A percentile compares a stretch with the other conserved stretches of the same genome.
phyloP scores from a whole-genome alignment of 164 flowering plant genomes.

The Cinnamomum micranthum region DNA sequence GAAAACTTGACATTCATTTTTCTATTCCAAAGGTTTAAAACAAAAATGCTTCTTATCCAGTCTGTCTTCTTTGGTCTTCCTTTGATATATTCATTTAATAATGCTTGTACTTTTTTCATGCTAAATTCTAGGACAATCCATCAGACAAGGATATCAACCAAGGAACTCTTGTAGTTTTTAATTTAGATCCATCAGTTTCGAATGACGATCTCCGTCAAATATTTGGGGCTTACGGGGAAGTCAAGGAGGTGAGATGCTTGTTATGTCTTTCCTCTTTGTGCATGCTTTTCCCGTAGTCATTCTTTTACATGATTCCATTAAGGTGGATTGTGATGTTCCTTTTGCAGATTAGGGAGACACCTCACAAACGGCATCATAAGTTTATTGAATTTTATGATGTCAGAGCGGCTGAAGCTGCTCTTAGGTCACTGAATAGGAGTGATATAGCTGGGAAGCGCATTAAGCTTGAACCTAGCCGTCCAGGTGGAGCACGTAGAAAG shows the following conservation, averaged over 20 bases:
- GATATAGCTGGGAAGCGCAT: constrained; percentile 98
- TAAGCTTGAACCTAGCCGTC: constrained; percentile 96
- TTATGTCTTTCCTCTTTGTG: neutral
- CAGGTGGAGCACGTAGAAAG: constrained; percentile 97
- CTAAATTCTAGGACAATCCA: constrained; percentile 69
- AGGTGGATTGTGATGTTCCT: constrained; percentile 2
- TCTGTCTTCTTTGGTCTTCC: neutral
- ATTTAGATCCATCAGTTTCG: constrained; percentile 89
- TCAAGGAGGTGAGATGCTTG: constrained; percentile 68
- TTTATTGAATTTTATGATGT: constrained; percentile 96
- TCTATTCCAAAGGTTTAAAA: constrained; percentile 88
- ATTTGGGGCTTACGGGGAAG: constrained; percentile 92
- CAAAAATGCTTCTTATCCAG: neutral
- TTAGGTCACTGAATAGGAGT: constrained; percentile 78
- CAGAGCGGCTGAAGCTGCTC: constrained; percentile 94
- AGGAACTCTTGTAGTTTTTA: constrained; percentile 92
- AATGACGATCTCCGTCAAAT: constrained; percentile 84
- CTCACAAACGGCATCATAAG: constrained; percentile 91
- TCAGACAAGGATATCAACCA: constrained; percentile 96
- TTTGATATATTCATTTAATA: constrained; percentile 3
- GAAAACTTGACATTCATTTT: constrained; percentile 98
- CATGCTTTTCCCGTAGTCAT: constrained; percentile 3
- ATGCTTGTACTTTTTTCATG: constrained; percentile 1
- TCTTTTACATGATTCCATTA: neutral
- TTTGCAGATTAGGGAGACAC: constrained; percentile 91